Evolutionary conservation across 2,329 filamentous ascomycete genomes (phyloP).

Genomic region (Alternaria panax): DNA sequence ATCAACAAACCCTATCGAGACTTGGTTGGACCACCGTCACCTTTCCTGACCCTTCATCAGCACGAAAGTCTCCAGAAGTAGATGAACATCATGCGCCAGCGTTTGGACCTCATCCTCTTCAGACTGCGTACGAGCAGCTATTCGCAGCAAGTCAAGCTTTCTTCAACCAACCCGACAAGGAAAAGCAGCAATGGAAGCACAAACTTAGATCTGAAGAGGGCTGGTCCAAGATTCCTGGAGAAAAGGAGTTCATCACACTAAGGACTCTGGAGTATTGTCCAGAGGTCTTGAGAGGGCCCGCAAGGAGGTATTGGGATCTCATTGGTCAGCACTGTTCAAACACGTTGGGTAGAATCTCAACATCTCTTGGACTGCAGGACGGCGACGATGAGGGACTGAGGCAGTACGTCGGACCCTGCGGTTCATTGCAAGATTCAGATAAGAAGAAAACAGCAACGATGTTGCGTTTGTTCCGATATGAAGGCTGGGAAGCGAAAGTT

Average conservation of each 20-base stretch:
- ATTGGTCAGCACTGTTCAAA: constrained; percentile 37
- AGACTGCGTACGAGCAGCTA: constrained; percentile 38
- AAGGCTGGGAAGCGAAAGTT: constrained; percentile 44
- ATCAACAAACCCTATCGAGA: constrained; percentile 39
- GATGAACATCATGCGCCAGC: background rate
- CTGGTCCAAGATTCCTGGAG: constrained; percentile 45
- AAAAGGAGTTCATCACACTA: constrained; percentile 51
- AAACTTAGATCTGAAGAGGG: constrained; percentile 48
- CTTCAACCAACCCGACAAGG: constrained; percentile 34
- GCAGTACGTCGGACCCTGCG: constrained; percentile 39
- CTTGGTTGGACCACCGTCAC: constrained; percentile 50
- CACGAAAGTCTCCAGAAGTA: background rate
- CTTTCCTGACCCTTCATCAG: constrained; percentile 28
- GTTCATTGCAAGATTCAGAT: constrained; percentile 27
- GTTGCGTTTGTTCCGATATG: constrained; percentile 48
- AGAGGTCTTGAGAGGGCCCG: constrained; percentile 38
- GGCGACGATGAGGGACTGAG: constrained; percentile 26
- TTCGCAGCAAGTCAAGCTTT: constrained; percentile 43
- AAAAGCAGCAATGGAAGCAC: constrained; percentile 44
- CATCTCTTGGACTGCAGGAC: constrained; percentile 27
- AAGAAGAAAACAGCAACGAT: constrained; percentile 44
- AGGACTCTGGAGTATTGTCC: constrained; percentile 43
- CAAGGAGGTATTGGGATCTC: constrained; percentile 44
- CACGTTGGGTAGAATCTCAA: constrained; percentile 35
- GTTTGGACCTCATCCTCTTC: constrained; percentile 36